Evolutionary conservation across 306 rosid genomes (phyloP), one percentile per base, ranked within the genome.

Genomic region (Crataegus laevigata): DNA sequence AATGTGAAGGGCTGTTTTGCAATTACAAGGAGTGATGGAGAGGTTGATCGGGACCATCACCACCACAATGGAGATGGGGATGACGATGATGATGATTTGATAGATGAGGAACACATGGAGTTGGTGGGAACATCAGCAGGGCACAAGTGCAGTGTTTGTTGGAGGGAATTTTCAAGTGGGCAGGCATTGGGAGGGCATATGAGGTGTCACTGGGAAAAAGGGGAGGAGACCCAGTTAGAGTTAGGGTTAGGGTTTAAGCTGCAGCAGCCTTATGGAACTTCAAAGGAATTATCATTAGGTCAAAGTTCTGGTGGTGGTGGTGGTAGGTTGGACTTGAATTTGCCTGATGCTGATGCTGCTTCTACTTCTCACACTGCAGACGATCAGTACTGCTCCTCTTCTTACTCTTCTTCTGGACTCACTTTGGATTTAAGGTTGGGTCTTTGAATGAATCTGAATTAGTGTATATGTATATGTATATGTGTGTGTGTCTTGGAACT

Each of bases 351-450:
- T 32, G 82, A 71, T 55, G 3, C 59, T 15, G 50, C 50, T 42
- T 43, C 50, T 50, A 18, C 91, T 4, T 84, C 85, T 5, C 15
- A 24, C 26, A 79, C 72, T 47, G 78, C 75, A 68, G 80, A 51
- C 55, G 78, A 69, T 66, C 63, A 45, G 29, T 74, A 50, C 54
- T 50, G 12, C 43, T 40, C 80, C 8, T 75, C 77, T 52, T 80
- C 75, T 40, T 74, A 64, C 42, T 80, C 47, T 66, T 78, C 85
- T 21, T 66, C 89, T 51, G 73, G 62, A 21, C 28, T 71, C 47
- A 57, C 88, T 69, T 80, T 93, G 83, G 96, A 93, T 84, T 86
- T 93, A 78, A 89, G 89, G 86, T 84, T 93, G 88, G 89, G 90
- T 26, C 88, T 82, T 4, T 87, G 74, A 25, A 25, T 2, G 26